Evolutionary conservation across 2,329 filamentous ascomycete species (phyloP).

Genomic region (Septoria petroselini): DNA sequence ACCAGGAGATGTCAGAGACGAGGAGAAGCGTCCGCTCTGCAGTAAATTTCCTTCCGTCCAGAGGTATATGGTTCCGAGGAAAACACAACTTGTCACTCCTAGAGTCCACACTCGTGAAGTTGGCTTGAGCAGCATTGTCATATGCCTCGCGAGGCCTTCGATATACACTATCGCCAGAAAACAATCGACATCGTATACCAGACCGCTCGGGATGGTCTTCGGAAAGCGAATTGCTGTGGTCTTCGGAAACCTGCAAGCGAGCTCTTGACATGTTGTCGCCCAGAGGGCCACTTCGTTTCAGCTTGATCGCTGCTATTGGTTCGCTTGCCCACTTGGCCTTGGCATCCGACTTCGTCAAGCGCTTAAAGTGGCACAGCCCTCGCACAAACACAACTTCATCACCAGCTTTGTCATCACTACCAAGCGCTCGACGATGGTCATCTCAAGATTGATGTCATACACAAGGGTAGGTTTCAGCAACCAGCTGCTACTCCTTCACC

Average conservation of each 20-base stretch:
- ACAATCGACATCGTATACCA: too few species aligned
- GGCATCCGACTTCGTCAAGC: background rate
- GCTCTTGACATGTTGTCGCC: background rate
- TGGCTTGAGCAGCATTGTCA: background rate
- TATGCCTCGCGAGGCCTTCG: background rate
- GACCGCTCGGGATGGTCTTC: too few species aligned
- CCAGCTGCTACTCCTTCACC: too few species aligned
- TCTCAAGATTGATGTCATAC: too few species aligned
- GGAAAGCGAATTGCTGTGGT: background rate
- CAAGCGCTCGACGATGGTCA: too few species aligned
- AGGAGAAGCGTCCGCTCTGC: background rate
- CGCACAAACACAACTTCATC: background rate
- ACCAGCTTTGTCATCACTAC: background rate
- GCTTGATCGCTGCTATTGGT: background rate
- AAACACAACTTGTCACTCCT: constrained; percentile 1
- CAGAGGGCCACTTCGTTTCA: background rate
- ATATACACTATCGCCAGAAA: background rate
- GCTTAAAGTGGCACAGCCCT: constrained; percentile 3
- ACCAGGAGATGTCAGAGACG: background rate
- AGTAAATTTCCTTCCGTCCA: background rate
- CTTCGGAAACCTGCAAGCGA: background rate
- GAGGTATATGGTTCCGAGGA: background rate
- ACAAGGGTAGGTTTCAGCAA: too few species aligned
- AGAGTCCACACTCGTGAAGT: background rate
- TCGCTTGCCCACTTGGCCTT: background rate